These are phyloP conservation scores for Podochytrium sp. DNA, from an alignment of 192 early-diverging fungal species.

Conservation along the genomic window DNA sequence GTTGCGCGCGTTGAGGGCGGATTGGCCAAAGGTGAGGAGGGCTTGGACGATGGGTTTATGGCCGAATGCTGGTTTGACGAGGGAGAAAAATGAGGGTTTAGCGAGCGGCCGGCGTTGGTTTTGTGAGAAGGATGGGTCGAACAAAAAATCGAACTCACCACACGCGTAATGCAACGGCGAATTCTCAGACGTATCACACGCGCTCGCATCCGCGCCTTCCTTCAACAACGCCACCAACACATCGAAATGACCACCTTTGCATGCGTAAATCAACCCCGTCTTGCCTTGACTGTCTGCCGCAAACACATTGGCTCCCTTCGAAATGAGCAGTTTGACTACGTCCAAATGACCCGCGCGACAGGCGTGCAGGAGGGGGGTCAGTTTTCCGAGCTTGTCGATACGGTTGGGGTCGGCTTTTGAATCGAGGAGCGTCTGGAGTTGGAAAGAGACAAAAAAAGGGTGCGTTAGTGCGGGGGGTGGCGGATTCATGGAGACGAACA, in stretches of 20 bases:
- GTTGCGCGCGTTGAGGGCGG: conserved; percentile 45
- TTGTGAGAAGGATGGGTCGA: not conserved
- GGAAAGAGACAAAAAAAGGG: not conserved
- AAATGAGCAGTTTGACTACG: conserved; percentile 41
- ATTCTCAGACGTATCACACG: conserved; percentile 51
- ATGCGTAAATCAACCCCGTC: conserved; percentile 30
- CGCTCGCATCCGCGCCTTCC: conserved; percentile 48
- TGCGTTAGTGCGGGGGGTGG: not conserved
- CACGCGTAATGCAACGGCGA: conserved; percentile 55
- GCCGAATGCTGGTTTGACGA: conserved; percentile 51
- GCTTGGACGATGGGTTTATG: conserved; percentile 42
- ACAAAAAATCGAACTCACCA: conserved; percentile 20
- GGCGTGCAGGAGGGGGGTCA: conserved; percentile 30
- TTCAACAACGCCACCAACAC: conserved; percentile 43
- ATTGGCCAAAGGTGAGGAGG: conserved; percentile 44
- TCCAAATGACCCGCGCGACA: conserved; percentile 34
- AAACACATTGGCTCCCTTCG: conserved; percentile 43
- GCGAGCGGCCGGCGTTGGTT: too few species aligned
- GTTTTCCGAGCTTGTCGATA: conserved; percentile 36
- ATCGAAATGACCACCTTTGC: conserved; percentile 51
- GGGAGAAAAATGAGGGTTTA: not conserved
- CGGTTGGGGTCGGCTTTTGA: conserved; percentile 41
- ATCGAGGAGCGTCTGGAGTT: conserved; percentile 34
- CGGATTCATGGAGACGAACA: not conserved
- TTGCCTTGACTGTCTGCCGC: conserved; percentile 38